Percentiles rank a stretch among this genome's conserved stretches.
Evolutionary conservation across 192 early-diverging fungal genomes (phyloP).

Genomic region (Coemansia sp.): DNA sequence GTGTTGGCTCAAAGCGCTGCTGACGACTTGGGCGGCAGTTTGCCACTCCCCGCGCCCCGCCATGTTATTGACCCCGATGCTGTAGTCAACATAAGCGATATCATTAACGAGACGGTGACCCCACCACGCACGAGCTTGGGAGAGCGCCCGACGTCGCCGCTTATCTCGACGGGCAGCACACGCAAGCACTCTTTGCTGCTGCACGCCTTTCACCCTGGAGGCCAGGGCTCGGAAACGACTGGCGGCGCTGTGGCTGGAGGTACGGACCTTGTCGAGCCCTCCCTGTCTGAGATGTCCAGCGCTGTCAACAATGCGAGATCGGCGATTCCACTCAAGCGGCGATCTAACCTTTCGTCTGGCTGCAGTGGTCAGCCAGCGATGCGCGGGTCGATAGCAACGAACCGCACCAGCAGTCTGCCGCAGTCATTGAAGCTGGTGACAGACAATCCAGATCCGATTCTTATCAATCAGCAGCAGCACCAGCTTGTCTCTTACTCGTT

Average conservation of each 20-base stretch:
- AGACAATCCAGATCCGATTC: background rate
- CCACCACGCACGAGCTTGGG: conserved; percentile 31
- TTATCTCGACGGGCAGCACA: conserved; percentile 11
- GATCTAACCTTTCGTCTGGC: conserved; percentile 20
- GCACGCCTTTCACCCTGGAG: conserved; percentile 22
- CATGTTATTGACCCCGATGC: conserved; percentile 42
- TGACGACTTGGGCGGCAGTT: conserved; percentile 36
- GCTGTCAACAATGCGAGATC: conserved; percentile 3
- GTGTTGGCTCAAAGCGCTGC: conserved; percentile 18
- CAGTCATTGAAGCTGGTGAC: conserved; percentile 1
- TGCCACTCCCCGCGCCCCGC: conserved; percentile 48
- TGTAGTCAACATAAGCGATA: conserved; percentile 33
- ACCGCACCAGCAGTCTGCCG: background rate
- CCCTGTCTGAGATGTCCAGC: background rate
- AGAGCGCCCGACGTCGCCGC: conserved; percentile 35
- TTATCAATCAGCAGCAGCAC: conserved; percentile 4
- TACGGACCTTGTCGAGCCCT: background rate
- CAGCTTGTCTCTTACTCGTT: background rate
- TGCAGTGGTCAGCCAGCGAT: background rate
- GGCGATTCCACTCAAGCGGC: conserved; percentile 15
- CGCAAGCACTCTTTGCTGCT: conserved; percentile 49
- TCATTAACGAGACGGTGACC: conserved; percentile 23
- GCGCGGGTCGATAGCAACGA: background rate
- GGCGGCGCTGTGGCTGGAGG: conserved; percentile 8
- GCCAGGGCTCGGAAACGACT: conserved; percentile 3